Evolutionary conservation across 805 yeast species (phyloP).

Genomic region (Blastobotrys chiropterorum): DNA sequence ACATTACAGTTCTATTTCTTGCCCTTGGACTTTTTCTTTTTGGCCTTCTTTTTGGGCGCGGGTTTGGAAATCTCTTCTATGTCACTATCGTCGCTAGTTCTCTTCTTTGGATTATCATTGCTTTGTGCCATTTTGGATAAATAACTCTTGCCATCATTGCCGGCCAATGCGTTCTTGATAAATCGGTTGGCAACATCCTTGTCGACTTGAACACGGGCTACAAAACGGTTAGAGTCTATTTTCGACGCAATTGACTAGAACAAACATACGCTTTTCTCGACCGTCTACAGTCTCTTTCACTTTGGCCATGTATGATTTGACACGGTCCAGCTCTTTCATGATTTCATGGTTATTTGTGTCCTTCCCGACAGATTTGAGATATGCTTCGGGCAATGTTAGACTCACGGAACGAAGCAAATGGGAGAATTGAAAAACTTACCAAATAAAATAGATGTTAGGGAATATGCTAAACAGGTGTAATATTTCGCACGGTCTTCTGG

Average conservation of each 20-base stretch:
- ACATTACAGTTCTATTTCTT: not conserved
- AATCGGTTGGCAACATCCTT: constrained; percentile 41
- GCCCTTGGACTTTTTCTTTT: not conserved
- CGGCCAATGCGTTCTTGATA: constrained; percentile 38
- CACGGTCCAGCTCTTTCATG: constrained; percentile 58
- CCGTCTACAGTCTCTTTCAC: constrained; percentile 33
- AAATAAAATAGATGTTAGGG: constrained; percentile 20
- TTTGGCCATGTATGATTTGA: constrained; percentile 61
- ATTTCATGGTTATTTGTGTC: constrained; percentile 55
- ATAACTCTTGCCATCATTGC: not conserved
- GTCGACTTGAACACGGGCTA: constrained; percentile 20
- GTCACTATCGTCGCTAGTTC: not conserved
- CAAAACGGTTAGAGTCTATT: constrained; percentile 1
- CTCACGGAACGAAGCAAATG: not conserved
- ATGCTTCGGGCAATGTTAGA: constrained; percentile 11
- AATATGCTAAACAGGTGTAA: constrained; percentile 18
- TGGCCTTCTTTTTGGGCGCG: constrained; percentile 4
- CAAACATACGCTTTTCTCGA: constrained; percentile 14
- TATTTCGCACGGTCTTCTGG: constrained; percentile 19
- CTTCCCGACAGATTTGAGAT: constrained; percentile 52
- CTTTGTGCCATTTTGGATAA: not conserved
- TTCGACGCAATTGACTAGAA: constrained; percentile 22
- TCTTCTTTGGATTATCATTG: not conserved
- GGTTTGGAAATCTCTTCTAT: constrained; percentile 2
- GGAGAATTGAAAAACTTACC: constrained; percentile 9